Evolutionary conservation across 164 flowering plant species (phyloP).

Genomic region (Kingdonia uniflora): DNA sequence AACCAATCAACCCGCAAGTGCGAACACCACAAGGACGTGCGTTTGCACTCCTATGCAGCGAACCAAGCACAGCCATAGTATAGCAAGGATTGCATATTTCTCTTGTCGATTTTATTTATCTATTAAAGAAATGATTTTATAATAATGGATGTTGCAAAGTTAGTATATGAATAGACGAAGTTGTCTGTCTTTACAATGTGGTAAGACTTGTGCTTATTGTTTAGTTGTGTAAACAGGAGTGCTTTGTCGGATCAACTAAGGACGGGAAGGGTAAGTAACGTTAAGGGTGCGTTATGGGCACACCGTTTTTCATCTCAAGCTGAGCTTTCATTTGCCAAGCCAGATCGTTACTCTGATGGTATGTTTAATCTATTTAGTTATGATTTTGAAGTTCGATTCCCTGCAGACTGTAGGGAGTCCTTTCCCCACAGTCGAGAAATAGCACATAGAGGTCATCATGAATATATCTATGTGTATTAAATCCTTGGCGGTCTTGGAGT

Average conservation of each 20-base stretch:
- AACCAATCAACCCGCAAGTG: no score
- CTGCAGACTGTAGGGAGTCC: background rate
- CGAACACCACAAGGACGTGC: no score
- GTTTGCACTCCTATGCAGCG: no score
- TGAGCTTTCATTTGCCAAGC: slow-evolving; percentile 22
- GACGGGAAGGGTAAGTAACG: slow-evolving; percentile 10
- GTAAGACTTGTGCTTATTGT: background rate
- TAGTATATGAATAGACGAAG: no score
- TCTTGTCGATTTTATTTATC: no score
- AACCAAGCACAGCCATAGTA: no score
- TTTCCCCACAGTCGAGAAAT: no score
- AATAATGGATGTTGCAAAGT: no score
- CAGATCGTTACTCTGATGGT: slow-evolving; percentile 19
- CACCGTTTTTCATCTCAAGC: slow-evolving; percentile 15
- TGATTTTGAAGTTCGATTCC: background rate
- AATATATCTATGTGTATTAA: background rate
- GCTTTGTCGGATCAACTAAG: slow-evolving; percentile 10
- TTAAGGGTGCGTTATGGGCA: slow-evolving; percentile 11
- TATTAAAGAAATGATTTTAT: no score
- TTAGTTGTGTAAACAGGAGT: slow-evolving; percentile 14
- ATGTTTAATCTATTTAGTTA: background rate
- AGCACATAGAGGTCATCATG: no score
- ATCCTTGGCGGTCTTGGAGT: background rate
- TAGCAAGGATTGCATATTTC: no score
- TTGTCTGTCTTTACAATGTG: no score